Base-by-base conservation (phyloP, 306 rosid species). In the Parietaria judaica region DNA sequence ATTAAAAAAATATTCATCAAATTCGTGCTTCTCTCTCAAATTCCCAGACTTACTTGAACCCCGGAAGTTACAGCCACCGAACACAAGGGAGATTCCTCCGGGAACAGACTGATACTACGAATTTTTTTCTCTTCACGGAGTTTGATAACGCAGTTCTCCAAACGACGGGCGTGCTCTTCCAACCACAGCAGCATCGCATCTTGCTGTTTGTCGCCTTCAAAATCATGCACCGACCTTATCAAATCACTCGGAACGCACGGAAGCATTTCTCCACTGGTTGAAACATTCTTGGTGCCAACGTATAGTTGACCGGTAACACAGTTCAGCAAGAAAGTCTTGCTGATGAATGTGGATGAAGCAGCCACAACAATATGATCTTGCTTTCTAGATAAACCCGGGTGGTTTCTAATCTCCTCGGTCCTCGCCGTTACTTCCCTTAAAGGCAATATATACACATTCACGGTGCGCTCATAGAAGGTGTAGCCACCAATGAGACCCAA, bases 401-500 rank as follows among this genome's bases (percentile, higher is more conserved):
- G 59, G 11, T 17, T n/a, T 1, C 43, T 51, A 54, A 80, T 58
- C 44, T 61, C 37, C 68, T 38, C 68, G 39, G 96, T 88, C 59
- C 78, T 70, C 31, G 5, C 56, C 37, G 83, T 66, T 7, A 75
- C 69, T 63, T 77, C 84, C 37, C 14, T 68, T 65, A 88, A 61
- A 31, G 96, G 95, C 68, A 88, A 76, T 39, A 92, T 66, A 70
- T 65, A 80, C 54, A 88, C 96, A 72, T 79, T 92, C 46, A 86
- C 88, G 4, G 49, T 23, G 55, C 72, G 82, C 3, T 3, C 1
- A 79, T 92, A 88, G 66, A 72, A 88, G 14, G 80, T 61, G 76
- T 92, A 92, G 53, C 98, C 98, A 14, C 98, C 98, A 36, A 92
- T 88, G 36, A 92, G 74, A 38, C 96, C 98, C 75, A 83, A 72